phyloP scores from a whole-genome alignment of 2,329 filamentous ascomycete species.

The Aspergillus spinulosporus region DNA sequence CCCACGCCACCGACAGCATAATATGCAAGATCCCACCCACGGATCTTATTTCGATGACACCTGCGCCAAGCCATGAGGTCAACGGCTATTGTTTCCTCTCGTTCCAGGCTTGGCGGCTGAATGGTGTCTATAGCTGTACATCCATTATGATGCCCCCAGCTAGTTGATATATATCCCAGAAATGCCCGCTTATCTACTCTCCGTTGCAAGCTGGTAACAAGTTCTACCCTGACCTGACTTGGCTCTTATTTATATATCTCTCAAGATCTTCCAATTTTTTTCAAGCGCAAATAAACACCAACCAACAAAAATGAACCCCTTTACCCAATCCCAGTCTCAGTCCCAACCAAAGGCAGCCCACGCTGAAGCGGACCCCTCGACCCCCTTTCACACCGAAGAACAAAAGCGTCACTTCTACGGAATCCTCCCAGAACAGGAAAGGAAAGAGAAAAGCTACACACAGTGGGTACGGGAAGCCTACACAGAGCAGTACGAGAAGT shows the following conservation, averaged over 20 bases:
- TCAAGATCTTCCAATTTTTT: too few relatives aligned
- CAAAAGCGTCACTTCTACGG: slow-evolving; percentile 25
- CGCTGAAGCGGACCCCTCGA: neutral
- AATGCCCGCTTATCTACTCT: too few relatives aligned
- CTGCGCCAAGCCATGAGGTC: neutral
- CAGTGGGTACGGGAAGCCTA: slow-evolving; percentile 51
- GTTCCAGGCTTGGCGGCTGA: neutral
- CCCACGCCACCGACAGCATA: neutral
- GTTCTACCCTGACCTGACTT: too few relatives aligned
- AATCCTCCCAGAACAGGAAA: slow-evolving; percentile 19
- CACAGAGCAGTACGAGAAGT: slow-evolving; percentile 55
- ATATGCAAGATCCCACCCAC: neutral
- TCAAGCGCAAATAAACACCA: neutral
- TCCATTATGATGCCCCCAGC: too few relatives aligned
- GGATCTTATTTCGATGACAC: neutral
- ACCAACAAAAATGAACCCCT: neutral
- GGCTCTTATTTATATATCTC: too few relatives aligned
- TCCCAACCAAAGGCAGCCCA: neutral
- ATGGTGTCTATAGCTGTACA: neutral
- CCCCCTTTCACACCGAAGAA: slow-evolving; percentile 20
- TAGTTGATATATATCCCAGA: too few relatives aligned
- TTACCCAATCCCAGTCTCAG: neutral
- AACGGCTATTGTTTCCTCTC: neutral
- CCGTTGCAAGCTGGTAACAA: too few relatives aligned
- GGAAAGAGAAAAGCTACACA: slow-evolving; percentile 27